Conservation (phyloP, 257 asterid species). For the Solanum ossicruentum region DNA sequence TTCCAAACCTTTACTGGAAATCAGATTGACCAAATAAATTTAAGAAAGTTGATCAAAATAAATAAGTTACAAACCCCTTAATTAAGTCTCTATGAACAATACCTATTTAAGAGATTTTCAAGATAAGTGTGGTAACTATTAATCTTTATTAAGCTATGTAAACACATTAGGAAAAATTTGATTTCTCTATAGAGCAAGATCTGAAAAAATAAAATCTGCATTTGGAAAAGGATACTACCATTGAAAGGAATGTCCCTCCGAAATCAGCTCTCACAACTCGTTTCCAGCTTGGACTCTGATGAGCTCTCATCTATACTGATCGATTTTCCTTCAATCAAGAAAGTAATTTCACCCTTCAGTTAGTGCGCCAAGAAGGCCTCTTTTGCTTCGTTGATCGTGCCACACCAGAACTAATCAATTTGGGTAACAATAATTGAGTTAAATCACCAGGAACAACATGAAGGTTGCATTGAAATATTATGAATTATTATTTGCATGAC, state of each 20-base stretch:
- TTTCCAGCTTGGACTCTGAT: conserved; percentile 65
- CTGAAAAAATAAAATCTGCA: neutral
- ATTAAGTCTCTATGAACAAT: neutral
- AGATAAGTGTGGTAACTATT: neutral
- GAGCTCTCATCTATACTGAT: conserved; percentile 31
- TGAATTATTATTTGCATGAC: neutral
- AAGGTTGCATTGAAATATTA: neutral
- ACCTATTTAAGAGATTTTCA: neutral
- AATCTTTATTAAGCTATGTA: neutral
- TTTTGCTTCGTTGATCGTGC: conserved; percentile 64
- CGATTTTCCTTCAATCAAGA: conserved; percentile 60
- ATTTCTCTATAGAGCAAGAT: neutral
- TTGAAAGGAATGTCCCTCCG: conserved; percentile 78
- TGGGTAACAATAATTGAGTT: neutral
- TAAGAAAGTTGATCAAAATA: neutral
- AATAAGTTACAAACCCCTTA: neutral
- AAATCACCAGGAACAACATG: neutral
- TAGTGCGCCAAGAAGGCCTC: conserved; percentile 52
- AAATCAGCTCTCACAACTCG: conserved; percentile 54
- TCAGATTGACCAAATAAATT: neutral
- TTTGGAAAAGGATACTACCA: conserved; percentile 22
- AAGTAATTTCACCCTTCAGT: conserved; percentile 88
- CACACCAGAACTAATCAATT: conserved; percentile 70
- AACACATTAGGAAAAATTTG: neutral
- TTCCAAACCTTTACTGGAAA: neutral